Evolutionary conservation across 2,329 filamentous ascomycete genomes (phyloP).

Genomic region (Falciphora oryzae): DNA sequence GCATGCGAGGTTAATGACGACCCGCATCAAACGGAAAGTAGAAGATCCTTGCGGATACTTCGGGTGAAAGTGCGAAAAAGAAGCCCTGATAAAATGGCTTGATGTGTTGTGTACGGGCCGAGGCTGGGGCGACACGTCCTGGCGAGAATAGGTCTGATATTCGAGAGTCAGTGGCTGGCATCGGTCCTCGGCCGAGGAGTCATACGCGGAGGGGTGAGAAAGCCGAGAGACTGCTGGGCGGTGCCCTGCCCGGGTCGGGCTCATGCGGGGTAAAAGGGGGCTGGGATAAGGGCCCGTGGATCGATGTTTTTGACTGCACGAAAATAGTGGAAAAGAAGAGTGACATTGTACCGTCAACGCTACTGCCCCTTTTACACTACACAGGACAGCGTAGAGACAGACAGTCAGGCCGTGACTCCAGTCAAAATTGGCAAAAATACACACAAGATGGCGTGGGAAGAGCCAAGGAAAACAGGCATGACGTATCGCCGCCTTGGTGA

Average conservation of each 20-base stretch:
- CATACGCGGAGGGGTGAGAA: background rate
- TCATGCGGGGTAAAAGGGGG: background rate
- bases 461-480: slow-evolving; percentile 40
- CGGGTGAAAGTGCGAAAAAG: no score
- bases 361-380: background rate
- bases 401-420: no score
- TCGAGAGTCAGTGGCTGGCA: background rate
- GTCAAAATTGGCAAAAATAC: background rate
- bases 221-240: background rate
- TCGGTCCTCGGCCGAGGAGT: background rate
- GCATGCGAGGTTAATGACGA: no score
- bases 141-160: background rate
- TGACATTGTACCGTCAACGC: background rate
- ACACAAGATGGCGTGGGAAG: slow-evolving; percentile 34
- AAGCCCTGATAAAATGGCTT: no score
- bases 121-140: no score
- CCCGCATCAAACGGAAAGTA: no score
- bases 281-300: background rate
- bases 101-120: no score
- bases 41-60: no score
- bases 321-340: background rate
- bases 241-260: background rate
- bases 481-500: slow-evolving; percentile 34
- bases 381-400: no score
- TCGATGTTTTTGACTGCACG: background rate